Conservation (phyloP, 495 filamentous ascomycete genomes). For the Penicillium paxilli region DNA sequence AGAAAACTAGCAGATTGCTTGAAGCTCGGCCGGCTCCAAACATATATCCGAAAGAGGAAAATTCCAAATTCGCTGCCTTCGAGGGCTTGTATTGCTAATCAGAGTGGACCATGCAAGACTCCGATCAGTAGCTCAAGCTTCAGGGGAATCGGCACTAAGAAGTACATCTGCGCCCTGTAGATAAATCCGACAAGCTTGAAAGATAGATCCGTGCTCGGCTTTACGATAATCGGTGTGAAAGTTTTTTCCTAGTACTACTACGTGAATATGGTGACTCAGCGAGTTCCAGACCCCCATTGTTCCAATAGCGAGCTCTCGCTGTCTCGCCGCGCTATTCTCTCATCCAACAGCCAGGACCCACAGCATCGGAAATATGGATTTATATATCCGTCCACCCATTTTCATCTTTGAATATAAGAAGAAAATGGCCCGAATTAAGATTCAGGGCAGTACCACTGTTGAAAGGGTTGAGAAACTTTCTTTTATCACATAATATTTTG, state of each 20-base stretch:
- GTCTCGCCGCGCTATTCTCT: background rate
- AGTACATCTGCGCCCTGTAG: background rate
- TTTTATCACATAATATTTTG: too few relatives aligned
- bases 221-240: background rate
- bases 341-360: slow-evolving; percentile 1
- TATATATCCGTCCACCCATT: background rate
- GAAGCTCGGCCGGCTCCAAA: too few relatives aligned
- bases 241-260: background rate
- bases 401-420: background rate
- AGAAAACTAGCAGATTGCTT: too few relatives aligned
- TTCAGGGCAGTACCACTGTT: background rate
- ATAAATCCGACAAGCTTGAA: background rate
- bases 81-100: too few relatives aligned
- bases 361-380: slow-evolving; percentile 20
- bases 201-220: background rate
- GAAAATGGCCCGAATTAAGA: background rate
- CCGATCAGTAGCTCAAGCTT: background rate
- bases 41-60: background rate
- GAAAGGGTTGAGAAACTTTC: background rate
- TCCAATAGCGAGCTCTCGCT: background rate
- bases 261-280: background rate
- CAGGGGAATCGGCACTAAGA: background rate
- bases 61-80: background rate
- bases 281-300: background rate
- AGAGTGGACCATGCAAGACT: background rate